Conservation (phyloP, 306 rosid species). For the Casuarina glauca region DNA sequence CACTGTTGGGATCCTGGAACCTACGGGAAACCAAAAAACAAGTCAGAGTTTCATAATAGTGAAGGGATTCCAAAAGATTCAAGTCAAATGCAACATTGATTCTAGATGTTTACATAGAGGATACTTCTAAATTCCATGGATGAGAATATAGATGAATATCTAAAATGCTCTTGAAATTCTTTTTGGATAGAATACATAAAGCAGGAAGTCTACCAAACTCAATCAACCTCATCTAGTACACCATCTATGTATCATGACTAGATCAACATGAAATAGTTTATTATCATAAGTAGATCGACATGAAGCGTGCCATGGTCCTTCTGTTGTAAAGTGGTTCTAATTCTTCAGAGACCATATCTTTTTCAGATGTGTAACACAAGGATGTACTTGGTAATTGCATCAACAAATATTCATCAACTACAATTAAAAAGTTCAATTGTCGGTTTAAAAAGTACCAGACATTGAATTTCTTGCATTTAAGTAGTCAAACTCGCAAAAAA, state of each 20-base stretch:
- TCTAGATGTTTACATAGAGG: conserved; percentile 4
- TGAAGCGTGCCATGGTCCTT: neutral
- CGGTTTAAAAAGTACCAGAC: neutral
- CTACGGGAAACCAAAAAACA: conserved; percentile 38
- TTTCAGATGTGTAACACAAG: neutral
- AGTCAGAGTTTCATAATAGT: neutral
- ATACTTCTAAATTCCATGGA: neutral
- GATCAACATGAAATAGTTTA: neutral
- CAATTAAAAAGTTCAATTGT: neutral
- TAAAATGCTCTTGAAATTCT: neutral
- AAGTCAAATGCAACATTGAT: conserved; percentile 18
- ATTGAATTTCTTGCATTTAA: neutral
- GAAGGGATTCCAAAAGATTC: conserved; percentile 10
- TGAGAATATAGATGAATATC: neutral
- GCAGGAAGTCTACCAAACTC: neutral
- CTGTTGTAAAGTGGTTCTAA: neutral
- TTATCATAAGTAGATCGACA: neutral
- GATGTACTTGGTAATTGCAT: neutral
- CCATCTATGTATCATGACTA: neutral
- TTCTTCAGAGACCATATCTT: neutral
- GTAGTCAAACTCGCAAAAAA: neutral
- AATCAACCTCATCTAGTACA: neutral
- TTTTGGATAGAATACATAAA: neutral
- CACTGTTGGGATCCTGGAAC: conserved; percentile 81
- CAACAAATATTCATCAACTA: neutral